A percentile compares a stretch with the other conserved stretches of the same genome.
Evolutionary conservation across 2,329 filamentous ascomycete species (phyloP).

Genomic region (Penicillium sp.): DNA sequence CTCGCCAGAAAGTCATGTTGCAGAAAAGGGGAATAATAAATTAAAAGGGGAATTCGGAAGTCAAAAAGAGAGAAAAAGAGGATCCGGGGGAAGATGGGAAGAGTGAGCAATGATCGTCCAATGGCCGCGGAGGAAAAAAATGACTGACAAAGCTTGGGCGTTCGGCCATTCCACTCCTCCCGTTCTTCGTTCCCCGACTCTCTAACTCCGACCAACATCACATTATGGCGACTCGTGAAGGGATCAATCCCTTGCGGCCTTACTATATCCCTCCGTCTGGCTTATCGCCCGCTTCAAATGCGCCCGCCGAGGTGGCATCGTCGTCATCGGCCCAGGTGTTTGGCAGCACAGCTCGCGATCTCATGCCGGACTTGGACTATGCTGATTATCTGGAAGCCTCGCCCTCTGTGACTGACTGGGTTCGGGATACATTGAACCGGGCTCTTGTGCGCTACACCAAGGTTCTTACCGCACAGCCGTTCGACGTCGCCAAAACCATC

Average conservation of each 20-base stretch:
- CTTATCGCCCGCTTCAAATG: conserved; percentile 45
- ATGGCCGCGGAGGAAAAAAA: conserved; percentile 23
- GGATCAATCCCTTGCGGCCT: conserved; percentile 57
- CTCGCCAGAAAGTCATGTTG: conserved; percentile 34
- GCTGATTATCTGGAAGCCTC: conserved; percentile 79
- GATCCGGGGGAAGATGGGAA: conserved; percentile 19
- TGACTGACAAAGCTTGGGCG: conserved; percentile 22
- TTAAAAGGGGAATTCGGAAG: conserved; percentile 2
- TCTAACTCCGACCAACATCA: conserved; percentile 13
- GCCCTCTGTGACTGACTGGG: conserved; percentile 69
- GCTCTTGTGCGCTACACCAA: conserved; percentile 89
- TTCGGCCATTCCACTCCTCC: conserved; percentile 14
- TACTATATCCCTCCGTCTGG: conserved; percentile 65
- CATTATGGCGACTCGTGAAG: conserved; percentile 50
- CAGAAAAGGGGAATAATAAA: conserved; percentile 1
- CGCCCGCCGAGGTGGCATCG: conserved; percentile 27
- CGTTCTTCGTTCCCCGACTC: conserved; percentile 16
- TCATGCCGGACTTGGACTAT: conserved; percentile 89
- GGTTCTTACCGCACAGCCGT: conserved; percentile 86
- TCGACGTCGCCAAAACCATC: conserved; percentile 93
- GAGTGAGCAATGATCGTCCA: conserved; percentile 16
- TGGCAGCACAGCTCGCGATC: conserved; percentile 69
- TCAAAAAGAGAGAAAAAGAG: conserved; percentile 15
- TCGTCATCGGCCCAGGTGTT: conserved; percentile 51
- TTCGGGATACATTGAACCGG: conserved; percentile 76